Evolutionary conservation across 2,329 filamentous ascomycete genomes (phyloP), one percentile per base, ranked within the genome.

Genomic region (Talaromyces sp.): DNA sequence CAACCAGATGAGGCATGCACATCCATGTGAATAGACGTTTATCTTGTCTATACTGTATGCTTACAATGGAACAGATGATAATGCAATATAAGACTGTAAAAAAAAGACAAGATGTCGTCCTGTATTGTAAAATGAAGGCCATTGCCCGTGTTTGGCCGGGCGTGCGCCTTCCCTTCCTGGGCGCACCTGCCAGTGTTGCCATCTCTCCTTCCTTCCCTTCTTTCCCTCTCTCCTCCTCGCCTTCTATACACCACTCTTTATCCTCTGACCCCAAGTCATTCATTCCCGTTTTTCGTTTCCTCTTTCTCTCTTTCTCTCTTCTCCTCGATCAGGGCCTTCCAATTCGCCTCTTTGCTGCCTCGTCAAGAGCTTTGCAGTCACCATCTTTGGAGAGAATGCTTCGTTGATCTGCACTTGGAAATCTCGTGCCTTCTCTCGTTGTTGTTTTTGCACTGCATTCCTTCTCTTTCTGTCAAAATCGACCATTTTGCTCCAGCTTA

Each of bases 391-490:
- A 62, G 60, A 54, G 60, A 54, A 8, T 62, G 47, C 5, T 62
- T 40, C 15, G 31, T 61, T 61, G 59, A 61, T 45, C 31, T 31
- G 38, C 34, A 15, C 38, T 63, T 63, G 61, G 61, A 63, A 38
- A 63, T 63, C 19, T 36, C 61, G 27, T 34, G 43, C 58, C 60
- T 66, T 61, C 64, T 49, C 22, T 38, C 61, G 13, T 62, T 29
- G 49, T 66, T 49, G 40, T 59, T 51, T 61, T 58, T 66, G 64
- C 60, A 59, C 54, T n/a, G 60, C 59, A 15, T 58, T 54, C 64
- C 47, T 65, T 65, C 64, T 62, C 19, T 62, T 56, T 51, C 43
- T 59, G 59, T 40, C 64, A 56, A 43, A 43, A 54, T 67, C 36
- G 3, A 61, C 63, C 56, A 61, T 65, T 61, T 56, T 61, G 65